Conservation (phyloP, 2,329 filamentous ascomycete genomes). For the Dryadomyces quercus-mongolicae region DNA sequence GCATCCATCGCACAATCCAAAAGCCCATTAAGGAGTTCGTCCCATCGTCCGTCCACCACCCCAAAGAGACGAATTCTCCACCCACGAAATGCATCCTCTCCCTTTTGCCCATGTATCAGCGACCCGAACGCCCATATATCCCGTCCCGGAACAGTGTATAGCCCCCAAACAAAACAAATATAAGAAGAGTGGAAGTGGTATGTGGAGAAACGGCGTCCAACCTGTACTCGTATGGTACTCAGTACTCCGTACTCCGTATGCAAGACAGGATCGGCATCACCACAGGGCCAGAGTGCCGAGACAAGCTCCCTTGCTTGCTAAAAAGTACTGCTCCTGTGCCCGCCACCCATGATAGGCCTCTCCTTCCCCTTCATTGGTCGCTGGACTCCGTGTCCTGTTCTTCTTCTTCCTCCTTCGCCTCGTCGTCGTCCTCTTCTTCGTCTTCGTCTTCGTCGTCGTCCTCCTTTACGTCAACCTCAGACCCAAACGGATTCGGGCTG, state of each 20-base stretch:
- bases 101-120: background rate
- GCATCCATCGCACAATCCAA: no score
- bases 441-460: background rate
- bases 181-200: background rate
- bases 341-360: background rate
- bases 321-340: no score
- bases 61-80: background rate
- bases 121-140: background rate
- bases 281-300: no score
- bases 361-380: background rate
- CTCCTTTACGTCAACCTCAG: background rate
- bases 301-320: no score
- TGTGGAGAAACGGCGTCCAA: no score
- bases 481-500: background rate
- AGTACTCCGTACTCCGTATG: no score
- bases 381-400: background rate
- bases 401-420: background rate
- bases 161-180: background rate
- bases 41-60: no score
- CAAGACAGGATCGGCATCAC: no score
- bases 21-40: no score
- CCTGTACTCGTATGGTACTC: no score
- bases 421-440: background rate
- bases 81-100: background rate
- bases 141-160: background rate